Evolutionary conservation across 2,329 filamentous ascomycete genomes (phyloP), one percentile per base, ranked within the genome.

Genomic region (Pseudogymnoascus sp.): DNA sequence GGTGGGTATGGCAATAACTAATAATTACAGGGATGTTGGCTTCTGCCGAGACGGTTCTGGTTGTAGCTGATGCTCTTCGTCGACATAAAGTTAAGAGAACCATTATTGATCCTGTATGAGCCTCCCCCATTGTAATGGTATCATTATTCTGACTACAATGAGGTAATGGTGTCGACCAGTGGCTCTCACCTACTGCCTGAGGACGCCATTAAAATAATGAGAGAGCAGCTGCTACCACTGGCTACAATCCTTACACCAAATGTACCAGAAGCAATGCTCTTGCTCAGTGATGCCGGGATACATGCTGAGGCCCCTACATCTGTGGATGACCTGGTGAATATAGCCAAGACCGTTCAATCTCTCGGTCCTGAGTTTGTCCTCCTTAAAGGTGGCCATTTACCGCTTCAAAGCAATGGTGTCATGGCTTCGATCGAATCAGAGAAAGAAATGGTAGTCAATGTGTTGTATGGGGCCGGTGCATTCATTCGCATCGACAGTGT

Each of bases 111-210:
- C 90, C 91, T 62, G 90, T 92, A 84, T 67, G 78, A 41, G 25
- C 8, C 61, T 14, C 16, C 16, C 25, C 25, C 39, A 36, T 10
- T 4, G 11, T 14, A 21, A 16, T 28, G 13, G 8, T 31, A 11
- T 10, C 34, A 23, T 41, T 39, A 5, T 16, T 48, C 65, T 60
- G 23, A 57, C 63, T 31, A 37, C 61, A 65, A 64, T 64, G 69
- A 95, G 91, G 93, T 98, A 65, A 97, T 98, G 92, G 85, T 97
- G 8, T 89, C 90, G 28, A 93, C 90, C 0, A 90, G 86, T n/a
- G 90, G 90, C 23, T 83, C 88, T 7, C 79, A 84, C 67, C 80
- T 95, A 1, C 81, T 93, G 16, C 86, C 87, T 0, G 74, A 81
- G 39, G 79, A 83, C 7, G 89, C 90, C n/a, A 79, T 92, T 34